Conservation (phyloP, 352 stramenopile genomes). For the Phytophthora syringae region DNA sequence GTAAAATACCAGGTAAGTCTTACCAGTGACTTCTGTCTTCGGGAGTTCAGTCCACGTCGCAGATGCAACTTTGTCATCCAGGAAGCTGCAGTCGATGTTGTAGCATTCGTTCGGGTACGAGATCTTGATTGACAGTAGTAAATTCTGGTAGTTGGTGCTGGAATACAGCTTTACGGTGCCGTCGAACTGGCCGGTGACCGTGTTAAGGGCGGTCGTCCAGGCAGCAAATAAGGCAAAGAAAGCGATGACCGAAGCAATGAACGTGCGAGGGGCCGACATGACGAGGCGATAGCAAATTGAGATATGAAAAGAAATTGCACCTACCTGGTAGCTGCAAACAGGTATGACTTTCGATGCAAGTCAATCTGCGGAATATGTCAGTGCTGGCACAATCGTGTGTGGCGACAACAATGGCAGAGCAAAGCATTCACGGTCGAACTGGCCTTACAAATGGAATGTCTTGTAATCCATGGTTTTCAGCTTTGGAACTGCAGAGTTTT, state of each 20-base stretch:
- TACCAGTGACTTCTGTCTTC: slow-evolving; percentile 17
- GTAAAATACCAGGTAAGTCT: slow-evolving; percentile 35
- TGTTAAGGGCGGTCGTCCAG: not conserved
- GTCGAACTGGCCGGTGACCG: slow-evolving; percentile 7
- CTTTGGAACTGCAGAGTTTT: too few species aligned
- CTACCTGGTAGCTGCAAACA: too few species aligned
- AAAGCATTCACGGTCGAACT: too few species aligned
- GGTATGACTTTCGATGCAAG: not conserved
- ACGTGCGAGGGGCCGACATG: not conserved
- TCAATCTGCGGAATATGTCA: not conserved
- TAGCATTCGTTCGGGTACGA: slow-evolving; percentile 31
- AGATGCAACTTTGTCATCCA: slow-evolving; percentile 29
- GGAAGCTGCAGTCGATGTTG: slow-evolving; percentile 23
- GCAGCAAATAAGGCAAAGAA: not conserved
- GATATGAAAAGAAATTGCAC: slow-evolving; percentile 9
- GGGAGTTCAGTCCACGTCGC: slow-evolving; percentile 25
- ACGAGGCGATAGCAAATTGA: slow-evolving; percentile 9
- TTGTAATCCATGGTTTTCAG: too few species aligned
- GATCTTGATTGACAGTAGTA: slow-evolving; percentile 23
- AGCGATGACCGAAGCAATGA: not conserved
- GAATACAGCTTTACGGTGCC: slow-evolving; percentile 26
- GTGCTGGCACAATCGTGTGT: not conserved
- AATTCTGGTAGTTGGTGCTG: slow-evolving; percentile 16
- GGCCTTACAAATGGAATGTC: too few species aligned
- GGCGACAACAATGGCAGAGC: too few species aligned